Base-by-base conservation (phyloP, 495 filamentous ascomycete species). In the Lentithecium fluviatile region DNA sequence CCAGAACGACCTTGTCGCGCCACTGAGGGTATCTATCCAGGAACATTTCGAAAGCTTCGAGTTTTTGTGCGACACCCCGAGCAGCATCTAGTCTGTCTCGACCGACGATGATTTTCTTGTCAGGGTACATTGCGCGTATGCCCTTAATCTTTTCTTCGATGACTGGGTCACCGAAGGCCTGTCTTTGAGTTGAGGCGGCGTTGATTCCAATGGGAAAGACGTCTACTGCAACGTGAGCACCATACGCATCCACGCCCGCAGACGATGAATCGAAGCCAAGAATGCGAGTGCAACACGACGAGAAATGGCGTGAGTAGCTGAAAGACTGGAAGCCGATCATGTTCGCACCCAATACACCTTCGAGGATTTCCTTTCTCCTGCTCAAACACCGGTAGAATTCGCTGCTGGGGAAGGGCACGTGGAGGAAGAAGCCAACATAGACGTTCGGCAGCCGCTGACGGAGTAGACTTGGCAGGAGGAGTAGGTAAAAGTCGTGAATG, bases 151-250 rank as follows among this genome's bases (percentile, higher is more conserved):
- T 86, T 57, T 87, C 81, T 52, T 87, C 82, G 10, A 89, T 85
- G 23, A 80, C 83, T 0, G 82, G 71, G 38, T 85, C 77, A 1
- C 80, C 82, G 71, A 88, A 95, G 0, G 90, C 90, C 23, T 83
- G 75, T 52, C 80, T 79, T 60, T 89, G 83, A 23, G 91, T 86
- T 50, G 84, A 82, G 32, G 77, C 79, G 19, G 84, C 88, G 71
- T 95, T 88, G 52, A 97, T 93, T 17, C 92, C 92, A 54, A 95
- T 96, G 5, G 92, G 89, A 71, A 94, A 91, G 15, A 92, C 89
- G 61, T 91, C 91, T 24, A 96, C 88, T 42, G 89, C 88, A 32
- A 94, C 89, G 65, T 93, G 89, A 10, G 87, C 79, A 6, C 92
- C 92, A 65, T 91, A 95, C 2, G 90, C 90, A 73, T 95, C 89